phyloP scores from a whole-genome alignment of 192 early-diverging fungal genomes.

The Backusella psychrophila region DNA sequence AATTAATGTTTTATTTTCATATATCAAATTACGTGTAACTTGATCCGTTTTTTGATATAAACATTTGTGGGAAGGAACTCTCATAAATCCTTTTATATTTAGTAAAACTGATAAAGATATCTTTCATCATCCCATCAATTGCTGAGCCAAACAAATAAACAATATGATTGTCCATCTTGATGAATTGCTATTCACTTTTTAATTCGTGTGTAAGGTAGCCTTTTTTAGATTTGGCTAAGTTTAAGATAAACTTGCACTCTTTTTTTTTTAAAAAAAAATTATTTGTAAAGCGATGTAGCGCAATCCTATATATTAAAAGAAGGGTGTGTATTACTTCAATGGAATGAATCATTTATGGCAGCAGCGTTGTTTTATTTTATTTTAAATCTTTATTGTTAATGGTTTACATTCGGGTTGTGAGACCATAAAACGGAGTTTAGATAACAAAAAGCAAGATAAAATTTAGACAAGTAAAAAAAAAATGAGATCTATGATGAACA shows the following conservation, averaged over 20 bases:
- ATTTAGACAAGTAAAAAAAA: background rate
- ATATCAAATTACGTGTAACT: background rate
- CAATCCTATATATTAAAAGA: no score
- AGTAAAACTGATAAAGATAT: background rate
- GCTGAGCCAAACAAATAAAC: no score
- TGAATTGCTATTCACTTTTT: no score
- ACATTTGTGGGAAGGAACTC: no score
- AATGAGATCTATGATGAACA: background rate
- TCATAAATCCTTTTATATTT: background rate
- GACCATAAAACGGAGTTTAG: background rate
- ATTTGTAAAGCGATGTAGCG: no score
- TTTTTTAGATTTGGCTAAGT: no score
- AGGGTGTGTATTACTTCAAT: background rate
- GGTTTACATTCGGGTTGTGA: background rate
- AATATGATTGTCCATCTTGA: no score
- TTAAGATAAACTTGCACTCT: no score
- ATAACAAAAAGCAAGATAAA: background rate
- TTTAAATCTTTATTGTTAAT: background rate
- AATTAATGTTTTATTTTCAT: background rate
- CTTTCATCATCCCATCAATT: no score
- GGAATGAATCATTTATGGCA: background rate
- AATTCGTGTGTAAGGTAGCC: no score
- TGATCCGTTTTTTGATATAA: background rate
- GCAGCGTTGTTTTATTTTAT: background rate
- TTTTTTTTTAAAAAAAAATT: no score